A percentile compares a stretch with the other conserved stretches of the same genome.
Evolutionary conservation across 768 basidiomycete genomes (phyloP).

Genomic region (Tephrocybe sp.): DNA sequence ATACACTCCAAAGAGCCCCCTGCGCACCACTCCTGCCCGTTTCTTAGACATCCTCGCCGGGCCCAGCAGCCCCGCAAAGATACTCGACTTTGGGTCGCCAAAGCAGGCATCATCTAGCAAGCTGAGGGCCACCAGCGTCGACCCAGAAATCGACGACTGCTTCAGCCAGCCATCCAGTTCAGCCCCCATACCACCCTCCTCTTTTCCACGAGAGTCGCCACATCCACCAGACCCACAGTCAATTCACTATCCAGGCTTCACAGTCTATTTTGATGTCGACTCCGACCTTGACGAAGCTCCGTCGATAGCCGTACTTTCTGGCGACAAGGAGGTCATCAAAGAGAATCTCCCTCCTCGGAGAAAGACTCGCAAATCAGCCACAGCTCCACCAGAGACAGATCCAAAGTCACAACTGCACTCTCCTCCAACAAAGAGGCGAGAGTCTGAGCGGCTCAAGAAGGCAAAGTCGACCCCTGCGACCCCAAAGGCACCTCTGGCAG

Average conservation of each 20-base stretch:
- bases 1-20: constrained; percentile 36
- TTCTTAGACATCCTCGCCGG: constrained; percentile 27
- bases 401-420: constrained; percentile 6
- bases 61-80: constrained; percentile 46
- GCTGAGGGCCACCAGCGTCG: constrained; percentile 18
- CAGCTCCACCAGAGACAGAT: constrained; percentile 22
- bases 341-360: constrained; percentile 58
- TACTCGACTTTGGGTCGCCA: constrained; percentile 50
- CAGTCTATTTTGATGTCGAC: constrained; percentile 52
- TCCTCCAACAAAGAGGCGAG: constrained; percentile 21
- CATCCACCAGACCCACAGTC: constrained; percentile 50
- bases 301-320: not conserved
- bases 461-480: constrained; percentile 25
- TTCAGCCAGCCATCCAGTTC: constrained; percentile 20
- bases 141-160: constrained; percentile 20
- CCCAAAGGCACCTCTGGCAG: constrained; percentile 18
- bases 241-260: constrained; percentile 69
- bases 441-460: constrained; percentile 21
- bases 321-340: constrained; percentile 41
- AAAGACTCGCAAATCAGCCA: constrained; percentile 40
- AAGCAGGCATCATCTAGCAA: constrained; percentile 23
- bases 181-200: constrained; percentile 16
- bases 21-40: constrained; percentile 20
- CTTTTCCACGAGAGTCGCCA: constrained; percentile 38
- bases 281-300: constrained; percentile 7